Percentiles rank a stretch among this genome's conserved stretches.
phyloP scores from a whole-genome alignment of 1,284 basidiomycete genomes.

The Trametes pubescens region DNA sequence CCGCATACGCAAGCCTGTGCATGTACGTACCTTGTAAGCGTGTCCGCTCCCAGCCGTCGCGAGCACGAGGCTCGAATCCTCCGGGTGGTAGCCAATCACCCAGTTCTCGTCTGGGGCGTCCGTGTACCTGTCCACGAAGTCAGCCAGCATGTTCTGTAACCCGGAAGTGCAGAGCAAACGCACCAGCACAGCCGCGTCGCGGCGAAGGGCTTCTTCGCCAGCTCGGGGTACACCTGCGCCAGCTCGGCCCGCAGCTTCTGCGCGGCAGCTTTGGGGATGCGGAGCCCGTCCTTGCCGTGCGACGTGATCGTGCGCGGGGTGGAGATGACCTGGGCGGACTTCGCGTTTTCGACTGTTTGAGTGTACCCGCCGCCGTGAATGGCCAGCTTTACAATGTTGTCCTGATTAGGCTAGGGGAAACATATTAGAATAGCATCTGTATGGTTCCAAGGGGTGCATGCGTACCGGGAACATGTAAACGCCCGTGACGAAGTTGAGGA shows the following conservation, averaged over 20 bases:
- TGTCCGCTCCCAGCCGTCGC: slow-evolving; percentile 86
- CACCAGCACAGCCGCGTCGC: slow-evolving; percentile 87
- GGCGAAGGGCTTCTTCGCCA: slow-evolving; percentile 71
- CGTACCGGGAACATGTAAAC: slow-evolving; percentile 84
- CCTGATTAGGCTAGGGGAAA: slow-evolving; percentile 65
- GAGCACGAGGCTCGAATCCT: slow-evolving; percentile 64
- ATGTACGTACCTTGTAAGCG: slow-evolving; percentile 72
- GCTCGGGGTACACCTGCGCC: slow-evolving; percentile 71
- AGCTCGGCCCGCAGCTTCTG: slow-evolving; percentile 60
- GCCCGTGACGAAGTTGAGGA: slow-evolving; percentile 72
- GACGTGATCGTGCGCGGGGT: slow-evolving; percentile 70
- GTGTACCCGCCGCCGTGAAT: slow-evolving; percentile 76
- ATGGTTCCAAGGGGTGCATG: neutral
- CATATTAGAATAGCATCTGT: neutral
- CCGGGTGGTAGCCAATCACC: slow-evolving; percentile 76
- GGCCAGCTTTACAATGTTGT: slow-evolving; percentile 78
- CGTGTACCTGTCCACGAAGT: slow-evolving; percentile 65
- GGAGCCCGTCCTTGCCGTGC: slow-evolving; percentile 63
- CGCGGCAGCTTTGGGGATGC: slow-evolving; percentile 67
- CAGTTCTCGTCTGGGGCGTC: slow-evolving; percentile 81
- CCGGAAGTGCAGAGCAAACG: slow-evolving; percentile 33
- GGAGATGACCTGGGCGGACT: slow-evolving; percentile 51
- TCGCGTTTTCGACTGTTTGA: slow-evolving; percentile 44
- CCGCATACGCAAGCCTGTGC: neutral
- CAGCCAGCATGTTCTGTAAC: neutral